Evolutionary conservation across 73 alveolate species (phyloP).

Genomic region (Paramecium sonneborni): DNA sequence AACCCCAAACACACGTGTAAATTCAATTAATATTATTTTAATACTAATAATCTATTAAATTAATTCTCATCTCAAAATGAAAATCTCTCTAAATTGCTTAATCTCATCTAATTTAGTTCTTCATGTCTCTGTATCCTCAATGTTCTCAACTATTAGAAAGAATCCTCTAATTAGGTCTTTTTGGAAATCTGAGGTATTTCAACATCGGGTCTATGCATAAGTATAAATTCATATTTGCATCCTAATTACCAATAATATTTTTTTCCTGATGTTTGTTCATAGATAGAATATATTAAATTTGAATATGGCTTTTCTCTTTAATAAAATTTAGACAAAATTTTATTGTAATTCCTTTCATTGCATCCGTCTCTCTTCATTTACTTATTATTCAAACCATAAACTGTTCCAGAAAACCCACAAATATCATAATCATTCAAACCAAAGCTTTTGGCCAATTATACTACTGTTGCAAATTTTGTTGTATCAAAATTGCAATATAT

Average conservation of each 20-base stretch:
- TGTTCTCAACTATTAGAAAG: not conserved
- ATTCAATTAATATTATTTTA: not conserved
- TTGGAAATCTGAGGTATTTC: not conserved
- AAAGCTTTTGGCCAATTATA: not conserved
- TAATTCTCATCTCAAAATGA: not conserved
- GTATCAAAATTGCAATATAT: constrained; percentile 1
- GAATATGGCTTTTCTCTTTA: not conserved
- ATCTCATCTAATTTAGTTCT: not conserved
- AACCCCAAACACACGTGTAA: constrained; percentile 36
- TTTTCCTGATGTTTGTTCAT: not conserved
- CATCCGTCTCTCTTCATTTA: not conserved
- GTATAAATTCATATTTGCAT: not conserved
- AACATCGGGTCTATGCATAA: not conserved
- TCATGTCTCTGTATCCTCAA: not conserved
- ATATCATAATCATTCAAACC: constrained; percentile 21
- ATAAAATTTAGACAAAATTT: not conserved
- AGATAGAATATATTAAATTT: not conserved
- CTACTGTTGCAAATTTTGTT: not conserved
- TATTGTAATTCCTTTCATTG: not conserved
- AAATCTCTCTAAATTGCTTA: not conserved
- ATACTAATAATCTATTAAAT: not conserved
- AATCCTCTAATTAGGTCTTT: not conserved
- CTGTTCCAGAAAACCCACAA: not conserved
- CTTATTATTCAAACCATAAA: not conserved
- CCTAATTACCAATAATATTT: constrained; percentile 1